Conservation (phyloP, 331 rosid species). For the Quercus lobata region DNA sequence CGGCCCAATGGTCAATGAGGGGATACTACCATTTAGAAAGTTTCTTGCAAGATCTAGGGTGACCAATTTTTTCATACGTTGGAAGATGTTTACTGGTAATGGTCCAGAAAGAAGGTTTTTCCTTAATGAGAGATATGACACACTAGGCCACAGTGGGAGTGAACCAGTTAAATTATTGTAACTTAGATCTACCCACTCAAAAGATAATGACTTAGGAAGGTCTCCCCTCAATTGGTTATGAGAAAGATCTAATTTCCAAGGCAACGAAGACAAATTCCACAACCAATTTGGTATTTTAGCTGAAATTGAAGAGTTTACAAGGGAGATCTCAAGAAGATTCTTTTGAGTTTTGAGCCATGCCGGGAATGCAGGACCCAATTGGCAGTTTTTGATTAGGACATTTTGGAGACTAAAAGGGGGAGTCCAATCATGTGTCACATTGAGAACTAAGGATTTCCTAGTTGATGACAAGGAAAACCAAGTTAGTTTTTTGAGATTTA, state of each 20-base stretch:
- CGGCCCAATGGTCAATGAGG: neutral
- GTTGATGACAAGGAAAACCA: no score
- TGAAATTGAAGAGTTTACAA: neutral
- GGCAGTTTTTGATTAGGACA: neutral
- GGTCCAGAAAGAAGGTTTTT: neutral
- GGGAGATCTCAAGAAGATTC: neutral
- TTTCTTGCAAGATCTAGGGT: neutral
- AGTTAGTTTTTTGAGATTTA: neutral
- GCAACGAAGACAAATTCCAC: neutral
- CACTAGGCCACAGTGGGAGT: neutral
- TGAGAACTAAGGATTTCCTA: no score
- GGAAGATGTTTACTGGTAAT: neutral
- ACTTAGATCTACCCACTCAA: neutral
- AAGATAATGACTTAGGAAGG: neutral
- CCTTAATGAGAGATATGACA: neutral
- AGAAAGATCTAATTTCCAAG: neutral
- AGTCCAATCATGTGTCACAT: neutral
- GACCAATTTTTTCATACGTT: neutral
- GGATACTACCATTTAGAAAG: neutral
- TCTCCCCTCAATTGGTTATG: neutral
- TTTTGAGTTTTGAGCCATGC: neutral
- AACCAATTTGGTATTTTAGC: constrained; percentile 5
- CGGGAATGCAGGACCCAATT: constrained; percentile 1
- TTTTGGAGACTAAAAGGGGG: neutral
- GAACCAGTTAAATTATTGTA: neutral